Evolutionary conservation across 225 moss, liverwort and hornwort species (phyloP).

Genomic region (Marchantia paleacea): DNA sequence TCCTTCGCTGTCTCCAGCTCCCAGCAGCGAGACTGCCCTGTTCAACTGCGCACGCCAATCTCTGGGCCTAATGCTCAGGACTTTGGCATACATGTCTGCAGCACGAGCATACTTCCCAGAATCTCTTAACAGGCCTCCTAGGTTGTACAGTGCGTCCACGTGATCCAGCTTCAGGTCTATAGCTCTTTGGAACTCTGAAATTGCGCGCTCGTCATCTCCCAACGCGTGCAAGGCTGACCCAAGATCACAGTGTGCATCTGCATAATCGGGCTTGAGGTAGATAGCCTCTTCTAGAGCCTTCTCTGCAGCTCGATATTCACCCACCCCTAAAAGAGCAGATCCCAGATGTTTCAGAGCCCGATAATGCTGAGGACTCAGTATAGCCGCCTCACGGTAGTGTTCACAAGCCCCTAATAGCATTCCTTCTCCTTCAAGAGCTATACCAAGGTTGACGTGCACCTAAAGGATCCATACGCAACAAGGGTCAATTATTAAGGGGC

Average conservation of each 20-base stretch:
- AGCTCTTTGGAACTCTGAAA: slow-evolving; percentile 68
- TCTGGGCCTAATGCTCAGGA: slow-evolving; percentile 71
- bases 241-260: slow-evolving; percentile 98
- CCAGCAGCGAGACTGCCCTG: slow-evolving; percentile 77
- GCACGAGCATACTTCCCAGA: slow-evolving; percentile 72
- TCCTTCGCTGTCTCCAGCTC: slow-evolving; percentile 78
- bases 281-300: slow-evolving; percentile 80
- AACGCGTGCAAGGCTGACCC: slow-evolving; percentile 88
- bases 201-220: slow-evolving; percentile 73
- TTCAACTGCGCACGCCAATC: slow-evolving; percentile 99
- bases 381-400: slow-evolving; percentile 95
- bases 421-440: slow-evolving; percentile 90
- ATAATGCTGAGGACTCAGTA: slow-evolving; percentile 72
- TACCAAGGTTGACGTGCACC: slow-evolving; percentile 97
- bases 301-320: slow-evolving; percentile 83
- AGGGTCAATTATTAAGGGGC: not conserved
- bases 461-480: slow-evolving; percentile 21
- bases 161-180: slow-evolving; percentile 88
- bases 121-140: slow-evolving; percentile 86
- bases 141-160: slow-evolving; percentile 90
- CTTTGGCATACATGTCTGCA: slow-evolving; percentile 82
- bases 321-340: slow-evolving; percentile 83
- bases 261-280: slow-evolving; percentile 71
- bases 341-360: slow-evolving; percentile 92
- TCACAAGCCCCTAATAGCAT: slow-evolving; percentile 97